Evolutionary conservation across 352 stramenopile species (phyloP).

Genomic region (Globisporangium nunn): DNA sequence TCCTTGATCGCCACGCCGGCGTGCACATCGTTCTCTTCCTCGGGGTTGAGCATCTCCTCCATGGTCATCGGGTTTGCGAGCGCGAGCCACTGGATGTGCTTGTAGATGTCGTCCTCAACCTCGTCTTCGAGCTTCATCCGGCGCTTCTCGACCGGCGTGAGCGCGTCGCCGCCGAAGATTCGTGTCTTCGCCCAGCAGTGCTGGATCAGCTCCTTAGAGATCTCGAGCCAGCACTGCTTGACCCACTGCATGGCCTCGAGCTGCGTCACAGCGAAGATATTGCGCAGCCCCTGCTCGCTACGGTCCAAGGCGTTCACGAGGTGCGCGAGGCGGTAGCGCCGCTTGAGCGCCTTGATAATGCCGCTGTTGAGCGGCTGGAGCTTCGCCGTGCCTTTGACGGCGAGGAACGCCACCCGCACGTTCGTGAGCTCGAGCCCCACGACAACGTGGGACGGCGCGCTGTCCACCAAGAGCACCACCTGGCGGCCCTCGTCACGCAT

Average conservation of each 20-base stretch:
- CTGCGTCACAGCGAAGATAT: constrained; percentile 15
- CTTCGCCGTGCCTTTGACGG: constrained; percentile 7
- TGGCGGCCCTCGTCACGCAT: constrained; percentile 12
- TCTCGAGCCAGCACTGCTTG: constrained; percentile 7
- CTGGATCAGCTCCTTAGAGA: constrained; percentile 1
- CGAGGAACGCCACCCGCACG: constrained; percentile 9
- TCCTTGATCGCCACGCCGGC: constrained; percentile 5
- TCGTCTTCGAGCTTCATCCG: constrained; percentile 6
- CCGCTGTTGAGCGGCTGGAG: constrained; percentile 16
- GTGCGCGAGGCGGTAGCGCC: constrained; percentile 14
- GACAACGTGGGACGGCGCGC: constrained; percentile 12
- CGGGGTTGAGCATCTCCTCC: constrained; percentile 7
- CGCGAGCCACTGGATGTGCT: constrained; percentile 9
- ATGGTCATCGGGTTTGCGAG: constrained; percentile 4
- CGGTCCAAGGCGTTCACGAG: constrained; percentile 13
- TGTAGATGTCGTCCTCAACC: constrained; percentile 5
- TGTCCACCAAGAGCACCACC: constrained; percentile 16
- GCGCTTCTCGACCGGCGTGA: constrained; percentile 7
- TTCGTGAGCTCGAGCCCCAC: constrained; percentile 15
- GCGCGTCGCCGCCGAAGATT: constrained; percentile 6
- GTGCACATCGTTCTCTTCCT: constrained; percentile 8
- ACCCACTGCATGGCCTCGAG: constrained; percentile 13
- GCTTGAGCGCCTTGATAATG: constrained; percentile 18
- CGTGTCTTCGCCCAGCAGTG: constrained; percentile 3
- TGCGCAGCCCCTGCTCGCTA: constrained; percentile 11